phyloP scores from a whole-genome alignment of 495 filamentous ascomycete genomes.

The Talaromyces nanjingensis region DNA sequence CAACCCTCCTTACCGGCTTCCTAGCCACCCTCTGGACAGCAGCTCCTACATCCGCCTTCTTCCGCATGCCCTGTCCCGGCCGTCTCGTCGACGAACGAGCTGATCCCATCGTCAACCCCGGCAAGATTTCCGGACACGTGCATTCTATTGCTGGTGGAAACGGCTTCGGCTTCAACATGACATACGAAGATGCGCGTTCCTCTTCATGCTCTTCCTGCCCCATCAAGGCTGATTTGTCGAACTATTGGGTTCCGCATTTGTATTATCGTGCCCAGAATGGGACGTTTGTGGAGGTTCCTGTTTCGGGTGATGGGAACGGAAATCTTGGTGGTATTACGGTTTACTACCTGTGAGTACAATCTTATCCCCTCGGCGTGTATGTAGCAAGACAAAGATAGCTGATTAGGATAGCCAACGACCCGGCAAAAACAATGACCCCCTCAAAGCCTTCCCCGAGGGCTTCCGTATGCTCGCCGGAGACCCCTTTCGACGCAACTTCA shows the following conservation, averaged over 20 bases:
- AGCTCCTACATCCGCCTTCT: conserved; percentile 4
- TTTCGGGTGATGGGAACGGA: conserved; percentile 7
- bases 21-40: conserved; percentile 1
- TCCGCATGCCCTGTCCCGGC: conserved; percentile 10
- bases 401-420: conserved; percentile 43
- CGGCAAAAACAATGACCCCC: conserved; percentile 48
- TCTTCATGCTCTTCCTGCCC: conserved; percentile 63
- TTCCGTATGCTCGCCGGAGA: conserved; percentile 73
- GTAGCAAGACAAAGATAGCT: neutral
- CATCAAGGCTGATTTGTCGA: conserved; percentile 60
- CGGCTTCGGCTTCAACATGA: conserved; percentile 59
- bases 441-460: conserved; percentile 59
- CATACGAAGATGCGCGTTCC: conserved; percentile 46
- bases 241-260: conserved; percentile 71
- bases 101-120: conserved; percentile 66
- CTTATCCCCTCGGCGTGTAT: conserved; percentile 6
- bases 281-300: conserved; percentile 39
- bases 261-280: conserved; percentile 60
- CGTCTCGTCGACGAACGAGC: conserved; percentile 12
- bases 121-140: conserved; percentile 53
- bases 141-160: conserved; percentile 73
- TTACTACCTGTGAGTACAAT: conserved; percentile 58
- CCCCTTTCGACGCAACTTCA: conserved; percentile 24
- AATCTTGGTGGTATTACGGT: conserved; percentile 40
- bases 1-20: neutral